These are phyloP conservation scores for Tremella yokohamensis DNA, from an alignment of 768 basidiomycete genomes.

Conservation along the genomic window DNA sequence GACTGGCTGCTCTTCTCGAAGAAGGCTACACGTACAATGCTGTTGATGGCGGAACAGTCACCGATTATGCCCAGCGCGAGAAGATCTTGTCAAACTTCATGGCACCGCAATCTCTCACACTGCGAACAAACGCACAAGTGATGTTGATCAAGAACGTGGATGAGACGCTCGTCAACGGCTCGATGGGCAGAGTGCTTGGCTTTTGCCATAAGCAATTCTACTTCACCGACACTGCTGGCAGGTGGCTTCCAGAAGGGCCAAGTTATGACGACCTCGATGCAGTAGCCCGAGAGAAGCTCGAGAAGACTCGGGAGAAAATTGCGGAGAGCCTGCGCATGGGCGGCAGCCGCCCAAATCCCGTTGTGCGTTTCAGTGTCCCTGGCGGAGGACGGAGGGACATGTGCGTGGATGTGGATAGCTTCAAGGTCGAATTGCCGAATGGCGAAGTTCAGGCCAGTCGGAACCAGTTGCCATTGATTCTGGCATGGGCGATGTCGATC, in stretches of 20 bases:
- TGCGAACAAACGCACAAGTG: slow-evolving; percentile 81
- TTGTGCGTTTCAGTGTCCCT: slow-evolving; percentile 72
- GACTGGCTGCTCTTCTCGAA: slow-evolving; percentile 63
- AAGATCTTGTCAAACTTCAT: slow-evolving; percentile 87
- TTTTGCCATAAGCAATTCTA: slow-evolving; percentile 56
- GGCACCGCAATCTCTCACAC: slow-evolving; percentile 66
- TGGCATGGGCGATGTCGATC: slow-evolving; percentile 97
- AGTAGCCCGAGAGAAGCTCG: slow-evolving; percentile 51
- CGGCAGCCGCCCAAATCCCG: slow-evolving; percentile 55
- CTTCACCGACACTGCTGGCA: slow-evolving; percentile 37
- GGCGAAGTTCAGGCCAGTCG: slow-evolving; percentile 78
- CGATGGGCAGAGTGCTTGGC: slow-evolving; percentile 75
- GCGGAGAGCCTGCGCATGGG: slow-evolving; percentile 40
- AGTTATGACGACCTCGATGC: slow-evolving; percentile 38
- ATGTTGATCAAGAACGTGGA: slow-evolving; percentile 96
- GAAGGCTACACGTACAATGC: slow-evolving; percentile 60
- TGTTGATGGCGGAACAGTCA: slow-evolving; percentile 62
- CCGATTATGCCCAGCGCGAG: slow-evolving; percentile 62
- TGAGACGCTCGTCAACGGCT: slow-evolving; percentile 87
- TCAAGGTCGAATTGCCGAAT: slow-evolving; percentile 83
- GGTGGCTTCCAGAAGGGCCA: slow-evolving; percentile 46
- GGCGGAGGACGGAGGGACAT: slow-evolving; percentile 57
- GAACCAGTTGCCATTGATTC: slow-evolving; percentile 79
- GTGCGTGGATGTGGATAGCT: slow-evolving; percentile 66
- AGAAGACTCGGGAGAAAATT: slow-evolving; percentile 22